These are phyloP conservation scores for Cicer judaicum DNA, from an alignment of 306 rosid genomes.

Conservation along the genomic window DNA sequence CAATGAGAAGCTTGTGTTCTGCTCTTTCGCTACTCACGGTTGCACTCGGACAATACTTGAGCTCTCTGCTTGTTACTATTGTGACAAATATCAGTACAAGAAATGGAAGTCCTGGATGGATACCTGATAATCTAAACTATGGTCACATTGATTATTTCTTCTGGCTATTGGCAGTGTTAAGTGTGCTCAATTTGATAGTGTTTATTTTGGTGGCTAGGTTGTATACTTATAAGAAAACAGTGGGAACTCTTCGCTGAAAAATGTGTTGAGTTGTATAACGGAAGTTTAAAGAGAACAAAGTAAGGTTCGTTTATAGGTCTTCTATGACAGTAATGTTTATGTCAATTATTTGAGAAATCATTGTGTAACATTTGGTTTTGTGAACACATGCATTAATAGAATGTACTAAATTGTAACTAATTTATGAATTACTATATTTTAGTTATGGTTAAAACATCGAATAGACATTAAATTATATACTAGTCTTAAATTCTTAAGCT, in stretches of 20 bases:
- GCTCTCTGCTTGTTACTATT: constrained; percentile 76
- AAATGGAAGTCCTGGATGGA: constrained; percentile 78
- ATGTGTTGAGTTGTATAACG: not conserved
- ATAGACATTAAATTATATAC: too few species aligned
- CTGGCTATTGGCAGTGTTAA: constrained; percentile 72
- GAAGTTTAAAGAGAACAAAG: constrained; percentile 11
- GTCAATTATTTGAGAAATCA: too few species aligned
- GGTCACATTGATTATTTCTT: constrained; percentile 86
- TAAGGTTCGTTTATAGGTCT: constrained; percentile 30
- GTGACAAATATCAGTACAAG: constrained; percentile 63
- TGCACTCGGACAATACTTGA: constrained; percentile 81
- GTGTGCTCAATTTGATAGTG: constrained; percentile 63
- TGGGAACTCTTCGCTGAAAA: constrained; percentile 54
- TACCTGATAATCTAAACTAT: constrained; percentile 76
- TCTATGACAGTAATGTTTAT: constrained; percentile 19
- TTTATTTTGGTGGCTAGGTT: constrained; percentile 60
- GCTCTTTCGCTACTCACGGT: constrained; percentile 71
- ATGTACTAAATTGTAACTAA: too few species aligned
- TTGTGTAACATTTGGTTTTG: too few species aligned
- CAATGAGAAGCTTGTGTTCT: constrained; percentile 87
- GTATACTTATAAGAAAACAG: constrained; percentile 67
- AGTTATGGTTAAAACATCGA: too few species aligned
- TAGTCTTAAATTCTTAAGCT: too few species aligned
- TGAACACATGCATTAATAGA: too few species aligned
- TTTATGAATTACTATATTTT: too few species aligned